phyloP scores from a whole-genome alignment of 2,329 filamentous ascomycete species.

The Aspergillus aculeatus region DNA sequence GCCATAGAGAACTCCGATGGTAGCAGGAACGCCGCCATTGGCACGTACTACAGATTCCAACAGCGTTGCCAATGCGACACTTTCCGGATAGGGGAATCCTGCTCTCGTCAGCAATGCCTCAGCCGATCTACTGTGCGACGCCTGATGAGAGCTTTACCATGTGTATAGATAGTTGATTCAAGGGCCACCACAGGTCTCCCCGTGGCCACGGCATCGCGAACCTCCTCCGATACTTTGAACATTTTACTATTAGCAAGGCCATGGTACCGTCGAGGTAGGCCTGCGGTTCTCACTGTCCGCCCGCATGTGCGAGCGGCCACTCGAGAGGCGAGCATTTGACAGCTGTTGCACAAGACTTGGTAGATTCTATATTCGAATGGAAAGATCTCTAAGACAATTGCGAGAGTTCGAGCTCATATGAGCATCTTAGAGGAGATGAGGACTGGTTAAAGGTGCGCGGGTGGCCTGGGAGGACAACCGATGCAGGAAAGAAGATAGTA shows the following conservation, averaged over 20 bases:
- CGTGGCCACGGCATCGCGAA: conserved; percentile 70
- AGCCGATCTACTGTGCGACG: background rate
- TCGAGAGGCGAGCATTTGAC: conserved; percentile 22
- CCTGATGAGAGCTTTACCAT: conserved; percentile 55
- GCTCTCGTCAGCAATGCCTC: conserved; percentile 4
- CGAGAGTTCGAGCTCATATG: too few species aligned
- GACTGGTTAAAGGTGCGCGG: conserved; percentile 2
- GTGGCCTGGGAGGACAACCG: conserved; percentile 2
- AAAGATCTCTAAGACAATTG: too few species aligned
- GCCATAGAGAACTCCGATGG: conserved; percentile 83
- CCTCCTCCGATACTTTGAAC: conserved; percentile 76
- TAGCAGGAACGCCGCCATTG: conserved; percentile 82
- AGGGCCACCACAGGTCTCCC: conserved; percentile 85
- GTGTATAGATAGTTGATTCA: conserved; percentile 96
- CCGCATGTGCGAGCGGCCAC: conserved; percentile 22
- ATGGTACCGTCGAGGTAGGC: conserved; percentile 26
- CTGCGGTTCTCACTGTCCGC: conserved; percentile 14
- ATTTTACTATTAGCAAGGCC: conserved; percentile 46
- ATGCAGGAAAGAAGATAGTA: conserved; percentile 1
- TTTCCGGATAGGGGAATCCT: conserved; percentile 71
- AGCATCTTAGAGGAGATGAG: background rate
- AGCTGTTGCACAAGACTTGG: background rate
- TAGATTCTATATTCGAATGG: too few species aligned
- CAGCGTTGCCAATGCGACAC: conserved; percentile 71
- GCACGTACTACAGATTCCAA: conserved; percentile 78